Conservation (phyloP, 768 basidiomycete species). For the Pisolithus orientalis region DNA sequence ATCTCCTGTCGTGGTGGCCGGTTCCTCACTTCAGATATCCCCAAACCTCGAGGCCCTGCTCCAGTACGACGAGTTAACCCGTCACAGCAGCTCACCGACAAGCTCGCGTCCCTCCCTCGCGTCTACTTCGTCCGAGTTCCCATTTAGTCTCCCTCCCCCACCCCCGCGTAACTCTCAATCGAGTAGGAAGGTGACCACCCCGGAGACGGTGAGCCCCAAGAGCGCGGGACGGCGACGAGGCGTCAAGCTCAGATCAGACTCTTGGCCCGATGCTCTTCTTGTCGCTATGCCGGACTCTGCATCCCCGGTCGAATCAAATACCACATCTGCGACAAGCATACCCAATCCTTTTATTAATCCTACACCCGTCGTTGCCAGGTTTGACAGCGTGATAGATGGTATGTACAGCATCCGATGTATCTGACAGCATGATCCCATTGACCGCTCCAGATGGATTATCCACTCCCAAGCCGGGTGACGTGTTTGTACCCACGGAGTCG, state of each 20-base stretch:
- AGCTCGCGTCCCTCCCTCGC: conserved; percentile 4
- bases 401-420: not conserved
- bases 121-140: conserved; percentile 9
- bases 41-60: conserved; percentile 55
- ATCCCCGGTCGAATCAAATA: not conserved
- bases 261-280: conserved; percentile 19
- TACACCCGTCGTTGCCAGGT: conserved; percentile 18
- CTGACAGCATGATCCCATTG: not conserved
- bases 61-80: conserved; percentile 49
- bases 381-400: conserved; percentile 11
- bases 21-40: conserved; percentile 42
- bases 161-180: conserved; percentile 23
- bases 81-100: conserved; percentile 24
- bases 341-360: conserved; percentile 35
- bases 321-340: conserved; percentile 16
- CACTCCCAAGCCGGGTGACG: conserved; percentile 1
- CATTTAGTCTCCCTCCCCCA: conserved; percentile 27
- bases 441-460: not conserved
- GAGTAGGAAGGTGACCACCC: conserved; percentile 8
- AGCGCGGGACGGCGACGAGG: conserved; percentile 10
- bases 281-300: not conserved
- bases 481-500: not conserved
- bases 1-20: conserved; percentile 9
- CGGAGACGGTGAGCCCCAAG: conserved; percentile 16
- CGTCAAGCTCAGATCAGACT: conserved; percentile 11